Evolutionary conservation across 129 eudicot genomes (phyloP).

Genomic region (Saussurea involucrata): DNA sequence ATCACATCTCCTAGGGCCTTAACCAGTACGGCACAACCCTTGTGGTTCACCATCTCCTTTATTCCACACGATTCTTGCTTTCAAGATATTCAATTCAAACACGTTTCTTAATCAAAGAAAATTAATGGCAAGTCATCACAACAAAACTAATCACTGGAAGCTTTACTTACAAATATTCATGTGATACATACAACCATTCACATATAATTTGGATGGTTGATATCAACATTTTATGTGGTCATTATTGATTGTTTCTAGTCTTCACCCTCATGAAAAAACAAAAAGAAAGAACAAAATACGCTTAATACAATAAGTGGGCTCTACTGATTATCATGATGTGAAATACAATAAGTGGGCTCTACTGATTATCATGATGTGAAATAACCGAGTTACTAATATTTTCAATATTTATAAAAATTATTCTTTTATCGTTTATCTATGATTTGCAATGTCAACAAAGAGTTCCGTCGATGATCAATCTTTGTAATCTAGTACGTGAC

Average conservation of each 20-base stretch:
- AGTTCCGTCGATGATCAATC: neutral
- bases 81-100: slow-evolving; percentile 8
- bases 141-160: neutral
- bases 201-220: neutral
- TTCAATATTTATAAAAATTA: too few relatives aligned
- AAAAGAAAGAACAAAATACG: neutral
- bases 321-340: neutral
- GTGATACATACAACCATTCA: neutral
- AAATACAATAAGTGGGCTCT: slow-evolving; percentile 2
- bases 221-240: neutral
- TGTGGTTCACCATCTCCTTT: slow-evolving; percentile 11
- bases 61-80: neutral
- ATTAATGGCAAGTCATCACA: neutral
- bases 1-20: too few relatives aligned
- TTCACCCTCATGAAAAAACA: neutral
- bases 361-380: slow-evolving; percentile 3
- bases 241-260: neutral
- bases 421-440: too few relatives aligned
- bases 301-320: slow-evolving; percentile 6
- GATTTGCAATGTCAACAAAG: slow-evolving; percentile 11
- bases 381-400: neutral
- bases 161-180: neutral
- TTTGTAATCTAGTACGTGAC: slow-evolving; percentile 10
- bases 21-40: too few relatives aligned
- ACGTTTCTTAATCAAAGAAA: slow-evolving; percentile 15